Conservation (phyloP, 2,329 filamentous ascomycete genomes). For the Fusarium abutilonis region DNA sequence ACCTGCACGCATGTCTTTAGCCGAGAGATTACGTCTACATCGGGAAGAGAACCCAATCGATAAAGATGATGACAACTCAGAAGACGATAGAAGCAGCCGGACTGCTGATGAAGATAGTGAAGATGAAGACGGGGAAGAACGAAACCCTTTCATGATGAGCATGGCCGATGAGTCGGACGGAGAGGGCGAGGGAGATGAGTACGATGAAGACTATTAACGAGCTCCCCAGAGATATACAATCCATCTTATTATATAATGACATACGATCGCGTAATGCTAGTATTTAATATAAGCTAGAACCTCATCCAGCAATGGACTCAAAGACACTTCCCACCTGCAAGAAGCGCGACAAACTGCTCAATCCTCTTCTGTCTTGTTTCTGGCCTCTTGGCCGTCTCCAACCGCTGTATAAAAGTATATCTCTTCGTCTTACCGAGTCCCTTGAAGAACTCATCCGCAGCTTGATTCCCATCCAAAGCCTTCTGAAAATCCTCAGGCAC, state of each 20-base stretch:
- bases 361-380: conserved; percentile 54
- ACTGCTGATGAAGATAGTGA: conserved; percentile 33
- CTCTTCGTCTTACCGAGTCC: conserved; percentile 56
- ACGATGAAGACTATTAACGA: conserved; percentile 30
- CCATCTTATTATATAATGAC: not conserved
- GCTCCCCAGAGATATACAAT: not conserved
- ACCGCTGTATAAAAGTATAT: conserved; percentile 57
- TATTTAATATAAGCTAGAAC: conserved; percentile 15
- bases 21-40: conserved; percentile 32
- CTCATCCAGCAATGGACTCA: conserved; percentile 40
- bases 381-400: conserved; percentile 54
- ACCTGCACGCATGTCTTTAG: conserved; percentile 23
- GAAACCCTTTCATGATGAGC: conserved; percentile 45
- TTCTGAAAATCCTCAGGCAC: conserved; percentile 61
- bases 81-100: conserved; percentile 29
- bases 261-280: not conserved
- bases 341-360: conserved; percentile 52
- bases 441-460: conserved; percentile 53
- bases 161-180: conserved; percentile 51
- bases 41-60: conserved; percentile 36
- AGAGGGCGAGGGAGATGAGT: conserved; percentile 35
- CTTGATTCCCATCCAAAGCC: conserved; percentile 53
- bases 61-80: conserved; percentile 11
- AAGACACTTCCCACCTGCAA: conserved; percentile 45
- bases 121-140: conserved; percentile 38